These are phyloP conservation scores for Mercurialis annua DNA, from an alignment of 345 rosid species.

Conservation along the genomic window DNA sequence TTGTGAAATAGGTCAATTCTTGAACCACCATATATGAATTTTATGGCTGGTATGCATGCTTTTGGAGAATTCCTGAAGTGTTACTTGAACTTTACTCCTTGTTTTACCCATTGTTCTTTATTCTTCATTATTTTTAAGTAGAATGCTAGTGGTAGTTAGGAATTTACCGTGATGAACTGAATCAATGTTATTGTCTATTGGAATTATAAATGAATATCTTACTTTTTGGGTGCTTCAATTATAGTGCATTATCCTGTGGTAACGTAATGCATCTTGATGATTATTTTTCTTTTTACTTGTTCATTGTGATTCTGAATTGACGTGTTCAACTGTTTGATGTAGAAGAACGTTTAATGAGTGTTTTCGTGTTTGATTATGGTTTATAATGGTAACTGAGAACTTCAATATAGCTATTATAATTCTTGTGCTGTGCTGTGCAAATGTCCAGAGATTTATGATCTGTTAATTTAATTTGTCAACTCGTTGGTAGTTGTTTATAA, in stretches of 20 bases:
- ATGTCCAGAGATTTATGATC: too few species aligned
- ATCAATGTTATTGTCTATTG: neutral
- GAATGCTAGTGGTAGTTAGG: neutral
- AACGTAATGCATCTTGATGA: neutral
- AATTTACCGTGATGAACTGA: conserved; percentile 4
- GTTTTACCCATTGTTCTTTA: neutral
- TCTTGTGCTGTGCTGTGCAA: neutral
- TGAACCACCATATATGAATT: conserved; percentile 13
- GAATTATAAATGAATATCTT: neutral
- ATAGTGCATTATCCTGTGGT: neutral
- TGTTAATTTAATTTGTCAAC: too few species aligned
- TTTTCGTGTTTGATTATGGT: too few species aligned
- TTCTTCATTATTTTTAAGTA: neutral
- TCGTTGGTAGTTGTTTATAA: too few species aligned
- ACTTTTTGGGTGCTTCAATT: neutral
- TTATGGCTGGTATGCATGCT: conserved; percentile 19
- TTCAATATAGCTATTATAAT: neutral
- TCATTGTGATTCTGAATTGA: neutral
- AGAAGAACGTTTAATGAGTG: neutral
- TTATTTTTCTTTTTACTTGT: neutral
- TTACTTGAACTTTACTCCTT: conserved; percentile 10
- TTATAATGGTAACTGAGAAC: neutral
- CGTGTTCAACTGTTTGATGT: neutral
- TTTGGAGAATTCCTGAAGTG: conserved; percentile 15
- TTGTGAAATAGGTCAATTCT: conserved; percentile 9